phyloP scores from a whole-genome alignment of 2,329 filamentous ascomycete species.

The Paramyrothecium roridum region DNA sequence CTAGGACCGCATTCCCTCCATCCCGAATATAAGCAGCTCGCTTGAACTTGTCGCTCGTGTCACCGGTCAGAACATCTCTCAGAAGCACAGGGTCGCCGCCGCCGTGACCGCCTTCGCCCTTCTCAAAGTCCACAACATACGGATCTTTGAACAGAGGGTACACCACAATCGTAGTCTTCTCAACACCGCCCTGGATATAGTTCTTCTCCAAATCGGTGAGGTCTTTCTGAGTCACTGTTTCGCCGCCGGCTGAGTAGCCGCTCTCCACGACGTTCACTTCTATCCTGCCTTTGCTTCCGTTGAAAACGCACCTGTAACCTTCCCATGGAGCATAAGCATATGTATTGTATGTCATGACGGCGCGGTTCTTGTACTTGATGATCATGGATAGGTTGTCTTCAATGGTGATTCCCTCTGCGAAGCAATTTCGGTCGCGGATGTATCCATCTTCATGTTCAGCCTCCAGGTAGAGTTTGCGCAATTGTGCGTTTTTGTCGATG shows the following conservation, averaged over 20 bases:
- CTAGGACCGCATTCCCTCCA: conserved; percentile 39
- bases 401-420: conserved; percentile 46
- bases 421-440: conserved; percentile 44
- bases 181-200: conserved; percentile 32
- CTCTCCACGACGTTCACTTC: conserved; percentile 45
- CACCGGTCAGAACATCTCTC: conserved; percentile 37
- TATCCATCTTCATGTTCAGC: conserved; percentile 48
- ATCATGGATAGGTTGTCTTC: conserved; percentile 46
- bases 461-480: conserved; percentile 42
- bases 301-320: conserved; percentile 37
- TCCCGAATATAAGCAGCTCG: conserved; percentile 40
- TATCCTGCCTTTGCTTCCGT: conserved; percentile 39
- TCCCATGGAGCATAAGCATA: conserved; percentile 45
- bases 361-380: conserved; percentile 37
- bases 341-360: conserved; percentile 40
- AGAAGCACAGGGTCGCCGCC: conserved; percentile 43
- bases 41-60: conserved; percentile 29
- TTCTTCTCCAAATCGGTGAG: conserved; percentile 10
- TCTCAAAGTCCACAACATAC: conserved; percentile 33
- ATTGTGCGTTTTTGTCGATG: conserved; percentile 33
- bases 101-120: conserved; percentile 39
- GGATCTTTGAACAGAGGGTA: conserved; percentile 40
- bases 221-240: conserved; percentile 25
- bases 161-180: conserved; percentile 31
- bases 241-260: conserved; percentile 40